These are phyloP conservation scores for Apostasia shenzhenica DNA, from an alignment of 106 monocot species.

Conservation along the genomic window DNA sequence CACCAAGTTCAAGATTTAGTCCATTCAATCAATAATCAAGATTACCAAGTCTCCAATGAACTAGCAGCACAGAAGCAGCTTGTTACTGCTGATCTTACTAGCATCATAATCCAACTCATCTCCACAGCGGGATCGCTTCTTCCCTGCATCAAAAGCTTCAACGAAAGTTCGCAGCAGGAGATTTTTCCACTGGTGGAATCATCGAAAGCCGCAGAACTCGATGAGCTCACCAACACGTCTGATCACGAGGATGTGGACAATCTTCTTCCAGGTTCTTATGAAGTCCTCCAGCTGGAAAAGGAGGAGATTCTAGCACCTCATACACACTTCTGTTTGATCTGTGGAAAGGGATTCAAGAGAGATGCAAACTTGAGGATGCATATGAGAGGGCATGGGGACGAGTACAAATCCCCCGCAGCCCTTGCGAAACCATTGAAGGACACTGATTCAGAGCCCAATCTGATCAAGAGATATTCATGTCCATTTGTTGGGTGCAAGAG, in stretches of 20 bases:
- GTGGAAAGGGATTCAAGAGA: constrained; percentile 92
- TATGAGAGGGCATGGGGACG: constrained; percentile 96
- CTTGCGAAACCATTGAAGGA: constrained; percentile 83
- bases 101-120: constrained; percentile 80
- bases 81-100: constrained; percentile 67
- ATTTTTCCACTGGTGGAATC: constrained; percentile 6
- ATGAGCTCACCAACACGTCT: constrained; percentile 21
- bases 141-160: constrained; percentile 48
- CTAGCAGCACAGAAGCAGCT: constrained; percentile 68
- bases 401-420: constrained; percentile 80
- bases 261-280: constrained; percentile 53
- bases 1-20: constrained; percentile 73
- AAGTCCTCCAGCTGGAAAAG: constrained; percentile 78
- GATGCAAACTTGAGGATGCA: constrained; percentile 97
- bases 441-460: constrained; percentile 18
- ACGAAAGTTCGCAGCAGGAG: constrained; percentile 9
- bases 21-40: constrained; percentile 33
- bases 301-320: constrained; percentile 94
- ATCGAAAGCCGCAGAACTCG: constrained; percentile 22
- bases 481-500: constrained; percentile 84
- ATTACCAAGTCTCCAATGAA: constrained; percentile 34
- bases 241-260: constrained; percentile 74
- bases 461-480: constrained; percentile 72
- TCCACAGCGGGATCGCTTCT: constrained; percentile 71
- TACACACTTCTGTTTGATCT: constrained; percentile 82